These are phyloP conservation scores for Amaranthus tricolor DNA, from an alignment of 179 eudicot genomes.

Conservation along the genomic window DNA sequence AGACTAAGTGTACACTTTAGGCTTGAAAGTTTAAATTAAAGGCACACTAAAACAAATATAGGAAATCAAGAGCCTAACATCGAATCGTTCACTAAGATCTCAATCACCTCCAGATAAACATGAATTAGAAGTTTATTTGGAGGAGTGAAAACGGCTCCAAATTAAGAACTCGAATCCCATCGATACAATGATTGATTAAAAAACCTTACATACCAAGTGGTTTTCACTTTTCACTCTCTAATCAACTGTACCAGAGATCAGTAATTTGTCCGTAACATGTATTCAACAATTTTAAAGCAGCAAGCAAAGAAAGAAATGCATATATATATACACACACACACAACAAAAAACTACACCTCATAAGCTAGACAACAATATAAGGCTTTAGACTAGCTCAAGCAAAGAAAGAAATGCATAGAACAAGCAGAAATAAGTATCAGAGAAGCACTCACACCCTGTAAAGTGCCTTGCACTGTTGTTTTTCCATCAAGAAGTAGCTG, in stretches of 20 bases:
- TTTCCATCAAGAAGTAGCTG: slow-evolving; percentile 89
- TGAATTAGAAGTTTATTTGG: background rate
- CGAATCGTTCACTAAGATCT: background rate
- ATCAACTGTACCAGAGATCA: background rate
- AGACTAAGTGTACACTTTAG: background rate
- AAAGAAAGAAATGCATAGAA: background rate
- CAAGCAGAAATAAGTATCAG: slow-evolving; percentile 20
- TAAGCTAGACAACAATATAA: background rate
- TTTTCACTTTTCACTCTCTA: background rate
- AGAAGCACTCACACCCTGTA: slow-evolving; percentile 99
- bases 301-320: too few species aligned
- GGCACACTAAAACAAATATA: background rate
- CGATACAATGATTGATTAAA: background rate
- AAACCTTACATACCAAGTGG: slow-evolving; percentile 1
- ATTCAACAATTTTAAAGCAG: background rate
- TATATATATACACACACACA: too few species aligned
- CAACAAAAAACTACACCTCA: background rate
- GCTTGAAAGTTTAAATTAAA: background rate
- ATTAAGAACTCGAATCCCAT: background rate
- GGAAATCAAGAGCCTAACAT: background rate
- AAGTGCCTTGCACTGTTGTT: slow-evolving; percentile 96
- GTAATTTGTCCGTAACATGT: background rate
- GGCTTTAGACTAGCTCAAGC: background rate
- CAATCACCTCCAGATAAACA: background rate
- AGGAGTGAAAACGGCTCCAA: background rate